Evolutionary conservation across 2,329 filamentous ascomycete genomes (phyloP).

Genomic region (Fusarium annulatum): DNA sequence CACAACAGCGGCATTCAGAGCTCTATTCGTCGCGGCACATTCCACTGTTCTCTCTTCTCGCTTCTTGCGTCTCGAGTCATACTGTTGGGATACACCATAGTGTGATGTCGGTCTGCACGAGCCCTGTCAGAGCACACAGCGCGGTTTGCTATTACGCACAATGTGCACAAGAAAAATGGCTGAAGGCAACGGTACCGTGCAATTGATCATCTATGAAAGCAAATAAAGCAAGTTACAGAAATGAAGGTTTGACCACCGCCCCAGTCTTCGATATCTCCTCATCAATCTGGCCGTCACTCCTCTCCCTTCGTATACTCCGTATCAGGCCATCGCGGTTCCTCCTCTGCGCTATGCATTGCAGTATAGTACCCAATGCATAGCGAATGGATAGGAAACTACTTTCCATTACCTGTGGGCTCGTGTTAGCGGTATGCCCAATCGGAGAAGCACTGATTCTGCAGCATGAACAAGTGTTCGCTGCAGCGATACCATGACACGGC

Average conservation of each 20-base stretch:
- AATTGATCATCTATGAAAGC: conserved; percentile 16
- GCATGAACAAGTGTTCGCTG: conserved; percentile 5
- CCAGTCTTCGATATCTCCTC: not conserved
- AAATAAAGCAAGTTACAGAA: not conserved
- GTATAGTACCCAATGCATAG: not conserved
- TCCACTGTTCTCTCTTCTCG: conserved; percentile 7
- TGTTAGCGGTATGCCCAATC: conserved; percentile 16
- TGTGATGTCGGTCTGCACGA: conserved; percentile 7
- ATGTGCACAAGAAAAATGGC: conserved; percentile 11
- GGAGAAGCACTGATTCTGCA: conserved; percentile 11
- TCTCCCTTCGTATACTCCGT: not conserved
- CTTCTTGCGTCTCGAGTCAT: not conserved
- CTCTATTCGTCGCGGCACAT: not conserved
- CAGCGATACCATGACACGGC: conserved; percentile 24
- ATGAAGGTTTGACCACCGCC: not conserved
- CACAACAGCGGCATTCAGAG: not conserved
- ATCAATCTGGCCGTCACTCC: not conserved
- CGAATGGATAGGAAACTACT: conserved; percentile 1
- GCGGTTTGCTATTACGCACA: conserved; percentile 3
- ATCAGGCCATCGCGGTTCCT: not conserved
- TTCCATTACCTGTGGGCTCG: conserved; percentile 12
- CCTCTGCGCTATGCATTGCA: not conserved
- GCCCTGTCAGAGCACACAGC: conserved; percentile 17
- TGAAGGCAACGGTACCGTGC: conserved; percentile 16
- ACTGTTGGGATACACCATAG: conserved; percentile 5